Evolutionary conservation across 345 rosid species (phyloP), one percentile per base, ranked within the genome.

Genomic region (Sonneratia caseolaris): DNA sequence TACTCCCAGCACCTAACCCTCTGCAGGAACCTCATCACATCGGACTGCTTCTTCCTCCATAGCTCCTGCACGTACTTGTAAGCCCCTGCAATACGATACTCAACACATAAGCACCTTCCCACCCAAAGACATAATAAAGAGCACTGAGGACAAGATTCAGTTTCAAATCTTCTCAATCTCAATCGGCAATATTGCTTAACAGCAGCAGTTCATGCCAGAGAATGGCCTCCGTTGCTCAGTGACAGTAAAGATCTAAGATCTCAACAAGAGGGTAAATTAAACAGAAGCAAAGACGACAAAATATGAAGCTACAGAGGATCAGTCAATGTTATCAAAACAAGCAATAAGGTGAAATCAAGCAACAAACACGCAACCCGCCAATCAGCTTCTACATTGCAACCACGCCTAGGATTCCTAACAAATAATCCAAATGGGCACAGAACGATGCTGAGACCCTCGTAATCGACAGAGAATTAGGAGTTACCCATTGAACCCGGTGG

Each of bases 1-100:
- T 95, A 95, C 78, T 95, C 99, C 98, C 98, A 94, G 68, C 98
- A 94, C 86, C 98, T 90, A 10, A 94, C 97, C 85, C 98, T 88
- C 90, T 88, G 98, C 76, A 95, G 61, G 69, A 95, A 92, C 78
- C 99, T 84, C 98, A 95, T 95, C 12, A 95, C 99, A 86, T 95
- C 99, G 51, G 99, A 95, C 70, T 92, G 97, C 73, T 95, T 95
- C 97, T 90, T 95, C 88, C 97, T 90, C 97, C 97, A 94, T 90
- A 94, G 86, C 89, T 91, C 98, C 56, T 96, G 90, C 5, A 94
- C 93, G 75, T 91, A 94, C 92, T 83, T 94, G 88, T 94, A 94
- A 51, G 97, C 97, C 72, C 97, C 98, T 94, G 76, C n/a, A 71
- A 10, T 37, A 55, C 21, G 18, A 78, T 36, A 66, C 27, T 42